Evolutionary conservation across 768 basidiomycete species (phyloP), one percentile per base, ranked within the genome.

Genomic region (Russula sp.): DNA sequence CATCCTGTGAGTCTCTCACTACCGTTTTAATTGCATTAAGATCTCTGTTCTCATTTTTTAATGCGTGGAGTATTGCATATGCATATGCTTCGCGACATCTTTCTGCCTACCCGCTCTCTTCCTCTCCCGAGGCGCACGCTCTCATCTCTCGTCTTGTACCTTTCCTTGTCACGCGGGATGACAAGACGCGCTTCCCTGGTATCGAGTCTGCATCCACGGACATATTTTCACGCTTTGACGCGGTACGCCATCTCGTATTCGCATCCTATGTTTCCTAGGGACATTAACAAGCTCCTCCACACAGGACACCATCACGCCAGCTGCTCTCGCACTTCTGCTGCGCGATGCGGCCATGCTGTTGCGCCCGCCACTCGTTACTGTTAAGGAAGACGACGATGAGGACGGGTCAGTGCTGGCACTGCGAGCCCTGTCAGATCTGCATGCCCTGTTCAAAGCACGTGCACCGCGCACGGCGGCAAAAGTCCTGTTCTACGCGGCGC

Each of bases 401-500:
- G 32, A 70, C 68, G 18, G 78, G 80, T 60, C 76, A 81, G 2
- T 76, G 78, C 67, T 63, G 67, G 62, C 76, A 14, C 67, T 84
- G 9, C 76, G 78, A 34, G 80, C 79, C 8, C 71, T 88, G 18
- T 85, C 85, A 2, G 87, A 88, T 73, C 58, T 87, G 14, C 66
- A 70, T 41, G 66, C 66, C 9, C 67, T 87, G 35, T 84, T 81
- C 70, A 56, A 56, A 16, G 61, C 8, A 52, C 11, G 36, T 35
- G 29, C 50, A 8, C 22, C 62, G 13, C 81, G 80, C 66, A 71
- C 82, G 52, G 70, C 76, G 9, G 82, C 82, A 66, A 92, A 90
- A 73, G 66, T 90, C 29, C 71, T 77, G 14, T 92, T 86, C 73
- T 92, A 91, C 65, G 82, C 82, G 5, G 86, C 85, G 7, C 81